Evolutionary conservation across 441 rosid species (phyloP).

Genomic region (Omphalea diandra): DNA sequence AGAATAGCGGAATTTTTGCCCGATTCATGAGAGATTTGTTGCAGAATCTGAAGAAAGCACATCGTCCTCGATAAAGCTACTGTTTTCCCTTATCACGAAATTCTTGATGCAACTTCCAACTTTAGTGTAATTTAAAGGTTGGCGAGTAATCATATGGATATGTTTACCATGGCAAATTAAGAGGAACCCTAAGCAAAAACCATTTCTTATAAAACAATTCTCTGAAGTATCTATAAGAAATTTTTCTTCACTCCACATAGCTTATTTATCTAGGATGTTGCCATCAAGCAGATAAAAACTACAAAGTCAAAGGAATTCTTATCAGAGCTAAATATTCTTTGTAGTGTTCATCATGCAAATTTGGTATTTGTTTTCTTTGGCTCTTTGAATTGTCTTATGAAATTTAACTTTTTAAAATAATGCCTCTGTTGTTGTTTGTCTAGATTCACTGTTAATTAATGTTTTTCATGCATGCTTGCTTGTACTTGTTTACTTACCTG

Average conservation of each 20-base stretch:
- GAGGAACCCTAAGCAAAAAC: conserved; percentile 23
- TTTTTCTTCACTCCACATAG: too few relatives aligned
- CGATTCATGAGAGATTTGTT: conserved; percentile 7
- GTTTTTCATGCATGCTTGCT: background rate
- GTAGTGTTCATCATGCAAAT: conserved; percentile 33
- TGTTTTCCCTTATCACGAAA: conserved; percentile 28
- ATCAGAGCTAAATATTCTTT: conserved; percentile 33
- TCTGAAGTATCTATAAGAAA: background rate
- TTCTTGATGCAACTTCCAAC: conserved; percentile 36
- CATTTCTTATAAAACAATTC: background rate
- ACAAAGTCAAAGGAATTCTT: conserved; percentile 36
- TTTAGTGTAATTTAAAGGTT: conserved; percentile 27
- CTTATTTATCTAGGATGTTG: conserved; percentile 29
- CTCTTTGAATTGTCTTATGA: background rate
- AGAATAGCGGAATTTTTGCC: background rate
- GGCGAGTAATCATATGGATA: conserved; percentile 43
- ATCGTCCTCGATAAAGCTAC: conserved; percentile 31
- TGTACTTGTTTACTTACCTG: background rate
- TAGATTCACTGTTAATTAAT: background rate
- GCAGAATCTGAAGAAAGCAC: conserved; percentile 25
- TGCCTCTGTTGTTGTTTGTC: background rate
- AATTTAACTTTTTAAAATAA: background rate
- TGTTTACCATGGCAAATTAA: conserved; percentile 29
- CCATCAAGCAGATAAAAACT: conserved; percentile 39
- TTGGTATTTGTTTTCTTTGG: conserved; percentile 26